A percentile compares a stretch with the other conserved stretches of the same genome.
These are phyloP conservation scores for Lathyrus aphaca DNA, from an alignment of 306 rosid species.

Conservation along the genomic window DNA sequence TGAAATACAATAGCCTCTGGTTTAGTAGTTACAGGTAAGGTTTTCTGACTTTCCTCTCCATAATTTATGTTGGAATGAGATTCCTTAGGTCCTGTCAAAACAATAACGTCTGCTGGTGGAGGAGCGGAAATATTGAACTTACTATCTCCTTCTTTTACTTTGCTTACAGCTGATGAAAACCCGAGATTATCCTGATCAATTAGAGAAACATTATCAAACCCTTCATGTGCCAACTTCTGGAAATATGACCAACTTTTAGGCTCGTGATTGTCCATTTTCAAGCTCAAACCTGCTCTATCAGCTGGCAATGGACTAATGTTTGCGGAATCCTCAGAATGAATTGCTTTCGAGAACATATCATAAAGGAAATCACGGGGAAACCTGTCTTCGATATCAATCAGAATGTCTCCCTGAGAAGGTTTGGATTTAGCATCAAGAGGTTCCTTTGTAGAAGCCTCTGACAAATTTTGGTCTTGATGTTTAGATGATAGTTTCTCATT, in stretches of 20 bases:
- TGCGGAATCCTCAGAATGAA: slow-evolving; percentile 63
- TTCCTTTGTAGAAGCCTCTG: slow-evolving; percentile 46
- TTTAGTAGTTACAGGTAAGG: slow-evolving; percentile 51
- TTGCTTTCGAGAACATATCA: slow-evolving; percentile 88
- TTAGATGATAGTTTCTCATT: slow-evolving; percentile 47
- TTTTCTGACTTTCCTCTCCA: slow-evolving; percentile 52
- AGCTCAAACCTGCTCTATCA: slow-evolving; percentile 81
- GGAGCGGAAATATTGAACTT: slow-evolving; percentile 52
- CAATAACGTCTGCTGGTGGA: slow-evolving; percentile 47
- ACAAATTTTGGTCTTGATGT: slow-evolving; percentile 49
- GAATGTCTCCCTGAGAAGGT: slow-evolving; percentile 70
- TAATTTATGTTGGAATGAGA: slow-evolving; percentile 45
- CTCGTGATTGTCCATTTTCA: slow-evolving; percentile 79
- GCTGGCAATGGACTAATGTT: slow-evolving; percentile 58
- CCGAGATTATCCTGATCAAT: slow-evolving; percentile 76
- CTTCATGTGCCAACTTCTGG: slow-evolving; percentile 84
- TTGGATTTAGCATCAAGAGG: slow-evolving; percentile 47
- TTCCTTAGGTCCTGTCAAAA: slow-evolving; percentile 46
- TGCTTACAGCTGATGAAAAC: slow-evolving; percentile 51
- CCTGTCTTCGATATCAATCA: slow-evolving; percentile 81
- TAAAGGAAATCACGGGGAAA: slow-evolving; percentile 85
- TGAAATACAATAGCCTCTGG: slow-evolving; percentile 44
- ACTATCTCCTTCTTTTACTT: slow-evolving; percentile 50
- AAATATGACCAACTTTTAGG: slow-evolving; percentile 88
- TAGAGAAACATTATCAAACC: slow-evolving; percentile 67